Conservation (phyloP, 192 early-diverging fungal species). For the Coemansia sp. region DNA sequence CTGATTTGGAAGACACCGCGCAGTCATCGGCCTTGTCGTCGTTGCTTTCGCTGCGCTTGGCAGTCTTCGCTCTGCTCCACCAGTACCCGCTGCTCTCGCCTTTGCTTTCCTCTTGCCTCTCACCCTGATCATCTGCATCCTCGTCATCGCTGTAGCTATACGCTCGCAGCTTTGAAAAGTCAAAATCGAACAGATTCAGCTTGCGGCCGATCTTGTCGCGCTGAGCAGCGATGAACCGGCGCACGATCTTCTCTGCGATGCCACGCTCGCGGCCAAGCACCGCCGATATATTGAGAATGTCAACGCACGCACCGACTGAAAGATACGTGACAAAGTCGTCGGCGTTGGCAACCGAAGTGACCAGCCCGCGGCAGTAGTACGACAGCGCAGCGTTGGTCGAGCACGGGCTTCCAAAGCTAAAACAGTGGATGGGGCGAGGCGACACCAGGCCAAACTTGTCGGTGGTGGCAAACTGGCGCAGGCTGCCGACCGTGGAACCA, state of each 20-base stretch:
- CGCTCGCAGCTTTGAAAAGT: constrained; percentile 43
- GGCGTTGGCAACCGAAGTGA: constrained; percentile 82
- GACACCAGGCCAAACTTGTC: constrained; percentile 65
- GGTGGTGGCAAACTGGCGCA: constrained; percentile 66
- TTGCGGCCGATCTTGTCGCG: constrained; percentile 29
- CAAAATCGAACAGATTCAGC: constrained; percentile 47
- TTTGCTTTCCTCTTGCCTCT: background rate
- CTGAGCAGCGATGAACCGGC: constrained; percentile 57
- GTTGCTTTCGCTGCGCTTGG: background rate
- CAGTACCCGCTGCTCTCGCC: background rate
- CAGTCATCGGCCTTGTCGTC: background rate
- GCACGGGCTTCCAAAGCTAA: constrained; percentile 82
- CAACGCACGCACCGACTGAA: constrained; percentile 73
- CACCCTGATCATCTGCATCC: background rate
- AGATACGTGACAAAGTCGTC: constrained; percentile 78
- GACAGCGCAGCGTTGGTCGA: constrained; percentile 70
- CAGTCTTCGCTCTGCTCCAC: background rate
- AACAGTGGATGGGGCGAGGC: constrained; percentile 79
- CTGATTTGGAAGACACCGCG: background rate
- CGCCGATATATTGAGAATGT: constrained; percentile 73
- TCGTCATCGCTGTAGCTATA: constrained; percentile 17
- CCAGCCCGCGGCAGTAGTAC: constrained; percentile 67
- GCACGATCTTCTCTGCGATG: constrained; percentile 67
- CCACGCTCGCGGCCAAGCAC: constrained; percentile 63
- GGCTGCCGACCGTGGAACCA: constrained; percentile 32